These are phyloP conservation scores for Coniophora puteana DNA, from an alignment of 1,284 basidiomycete genomes.

Conservation along the genomic window DNA sequence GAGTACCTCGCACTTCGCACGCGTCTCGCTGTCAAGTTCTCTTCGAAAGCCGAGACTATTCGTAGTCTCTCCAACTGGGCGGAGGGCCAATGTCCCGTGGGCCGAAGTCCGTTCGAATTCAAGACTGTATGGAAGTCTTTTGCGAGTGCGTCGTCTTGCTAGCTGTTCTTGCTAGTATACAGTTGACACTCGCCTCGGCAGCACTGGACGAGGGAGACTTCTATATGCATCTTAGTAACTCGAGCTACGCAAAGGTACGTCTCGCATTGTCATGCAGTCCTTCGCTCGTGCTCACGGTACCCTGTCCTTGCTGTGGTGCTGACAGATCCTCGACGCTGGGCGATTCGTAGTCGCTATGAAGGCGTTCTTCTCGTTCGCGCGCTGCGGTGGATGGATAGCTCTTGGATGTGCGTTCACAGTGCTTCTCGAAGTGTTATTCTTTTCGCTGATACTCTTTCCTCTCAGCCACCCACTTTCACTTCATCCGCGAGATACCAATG, in stretches of 20 bases:
- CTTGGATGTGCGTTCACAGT: slow-evolving; percentile 52
- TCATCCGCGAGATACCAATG: slow-evolving; percentile 78
- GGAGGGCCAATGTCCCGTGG: slow-evolving; percentile 49
- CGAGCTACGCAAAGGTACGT: slow-evolving; percentile 67
- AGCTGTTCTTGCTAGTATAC: neutral
- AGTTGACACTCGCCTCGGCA: slow-evolving; percentile 18
- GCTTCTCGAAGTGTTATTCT: neutral
- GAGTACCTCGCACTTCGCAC: slow-evolving; percentile 33
- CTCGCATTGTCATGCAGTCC: neutral
- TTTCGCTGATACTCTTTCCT: slow-evolving; percentile 4
- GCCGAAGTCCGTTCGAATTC: slow-evolving; percentile 50
- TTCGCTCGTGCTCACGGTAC: neutral
- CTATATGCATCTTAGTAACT: slow-evolving; percentile 72
- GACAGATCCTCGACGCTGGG: slow-evolving; percentile 39
- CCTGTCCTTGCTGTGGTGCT: neutral
- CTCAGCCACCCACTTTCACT: slow-evolving; percentile 68
- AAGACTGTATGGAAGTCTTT: slow-evolving; percentile 39
- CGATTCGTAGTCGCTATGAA: slow-evolving; percentile 40
- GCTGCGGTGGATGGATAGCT: slow-evolving; percentile 64
- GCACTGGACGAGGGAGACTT: slow-evolving; percentile 71
- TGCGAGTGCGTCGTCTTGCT: slow-evolving; percentile 45
- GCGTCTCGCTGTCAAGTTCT: slow-evolving; percentile 36
- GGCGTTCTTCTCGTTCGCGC: slow-evolving; percentile 61
- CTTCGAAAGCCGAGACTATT: slow-evolving; percentile 31
- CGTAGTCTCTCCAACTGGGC: slow-evolving; percentile 40